Conservation (phyloP, 768 basidiomycete species). For the Hirschioporus abietinus region DNA sequence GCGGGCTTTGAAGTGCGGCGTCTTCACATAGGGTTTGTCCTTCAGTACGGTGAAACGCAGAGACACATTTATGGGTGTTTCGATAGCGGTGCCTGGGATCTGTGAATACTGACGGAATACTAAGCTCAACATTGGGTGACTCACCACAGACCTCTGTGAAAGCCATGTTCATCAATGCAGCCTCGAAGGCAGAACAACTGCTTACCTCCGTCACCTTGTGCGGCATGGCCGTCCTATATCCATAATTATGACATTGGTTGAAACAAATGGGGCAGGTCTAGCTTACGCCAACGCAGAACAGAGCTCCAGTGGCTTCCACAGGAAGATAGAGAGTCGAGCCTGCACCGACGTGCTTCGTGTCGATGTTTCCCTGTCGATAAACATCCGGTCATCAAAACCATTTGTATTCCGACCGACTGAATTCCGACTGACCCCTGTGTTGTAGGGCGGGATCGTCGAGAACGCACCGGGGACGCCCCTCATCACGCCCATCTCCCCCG, state of each 20-base stretch:
- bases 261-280: conserved; percentile 4
- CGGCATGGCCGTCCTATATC: conserved; percentile 56
- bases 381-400: neutral
- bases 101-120: neutral
- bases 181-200: neutral
- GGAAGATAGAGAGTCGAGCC: conserved; percentile 57
- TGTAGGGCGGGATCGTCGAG: conserved; percentile 62
- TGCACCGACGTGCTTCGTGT: conserved; percentile 49
- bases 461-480: conserved; percentile 43
- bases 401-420: neutral
- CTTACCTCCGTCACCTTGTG: conserved; percentile 62
- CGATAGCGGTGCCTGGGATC: conserved; percentile 53
- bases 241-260: neutral
- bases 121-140: conserved; percentile 14
- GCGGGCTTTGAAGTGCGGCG: conserved; percentile 47
- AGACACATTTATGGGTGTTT: conserved; percentile 52
- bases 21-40: conserved; percentile 51
- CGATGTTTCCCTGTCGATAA: conserved; percentile 47
- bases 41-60: conserved; percentile 54
- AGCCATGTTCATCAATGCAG: neutral
- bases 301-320: conserved; percentile 51
- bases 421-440: conserved; percentile 35
- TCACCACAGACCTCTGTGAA: conserved; percentile 53
- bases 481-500: conserved; percentile 62
- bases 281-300: conserved; percentile 57